Percentiles rank a stretch among this genome's conserved stretches.
These are phyloP conservation scores for Talaromyces sp. DNA, from an alignment of 2,329 filamentous ascomycete species.

Conservation along the genomic window DNA sequence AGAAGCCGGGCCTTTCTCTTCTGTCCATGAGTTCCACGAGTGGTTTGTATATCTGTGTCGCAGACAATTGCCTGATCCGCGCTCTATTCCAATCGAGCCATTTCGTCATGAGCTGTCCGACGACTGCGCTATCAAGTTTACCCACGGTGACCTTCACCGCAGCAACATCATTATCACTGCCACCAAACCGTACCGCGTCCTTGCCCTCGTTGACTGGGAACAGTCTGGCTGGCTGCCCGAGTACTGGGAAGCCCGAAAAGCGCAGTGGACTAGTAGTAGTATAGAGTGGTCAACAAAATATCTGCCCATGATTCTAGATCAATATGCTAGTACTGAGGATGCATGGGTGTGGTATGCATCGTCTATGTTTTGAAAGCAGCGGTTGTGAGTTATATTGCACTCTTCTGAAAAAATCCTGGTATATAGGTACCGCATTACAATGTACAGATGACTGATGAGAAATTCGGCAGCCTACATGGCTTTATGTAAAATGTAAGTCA, in stretches of 20 bases:
- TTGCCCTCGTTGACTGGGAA: conserved; percentile 26
- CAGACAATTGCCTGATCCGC: not conserved
- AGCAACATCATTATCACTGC: conserved; percentile 27
- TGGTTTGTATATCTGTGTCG: not conserved
- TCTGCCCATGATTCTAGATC: no score
- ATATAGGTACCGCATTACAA: no score
- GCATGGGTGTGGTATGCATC: no score
- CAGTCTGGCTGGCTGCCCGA: conserved; percentile 29
- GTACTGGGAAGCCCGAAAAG: conserved; percentile 30
- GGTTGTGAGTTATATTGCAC: no score
- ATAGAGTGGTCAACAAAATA: no score
- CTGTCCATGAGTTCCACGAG: not conserved
- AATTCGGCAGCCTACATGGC: no score
- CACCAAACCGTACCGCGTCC: conserved; percentile 13
- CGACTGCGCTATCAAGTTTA: conserved; percentile 24
- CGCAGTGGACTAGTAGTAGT: not conserved
- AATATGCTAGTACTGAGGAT: no score
- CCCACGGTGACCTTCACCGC: conserved; percentile 28
- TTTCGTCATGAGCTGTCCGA: conserved; percentile 21
- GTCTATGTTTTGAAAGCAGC: no score
- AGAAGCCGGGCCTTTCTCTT: no score
- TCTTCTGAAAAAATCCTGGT: no score
- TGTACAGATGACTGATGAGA: no score
- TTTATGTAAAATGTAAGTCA: no score
- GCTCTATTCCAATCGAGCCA: not conserved